A percentile compares a stretch with the other conserved stretches of the same genome.
phyloP scores from a whole-genome alignment of 2,329 filamentous ascomycete species.

The Colletotrichum musicola region DNA sequence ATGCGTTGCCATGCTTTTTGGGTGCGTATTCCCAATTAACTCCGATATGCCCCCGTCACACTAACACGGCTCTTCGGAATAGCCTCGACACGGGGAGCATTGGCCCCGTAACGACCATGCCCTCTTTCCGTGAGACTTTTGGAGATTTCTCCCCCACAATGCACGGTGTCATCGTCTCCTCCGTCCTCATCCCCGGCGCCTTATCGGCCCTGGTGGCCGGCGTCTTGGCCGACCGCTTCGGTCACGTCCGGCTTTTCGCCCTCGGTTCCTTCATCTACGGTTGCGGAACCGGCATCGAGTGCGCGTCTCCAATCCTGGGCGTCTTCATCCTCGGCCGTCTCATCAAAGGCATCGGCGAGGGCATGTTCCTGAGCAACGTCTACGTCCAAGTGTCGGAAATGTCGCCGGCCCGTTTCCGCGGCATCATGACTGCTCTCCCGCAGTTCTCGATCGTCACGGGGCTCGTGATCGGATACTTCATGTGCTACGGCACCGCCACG shows the following conservation, averaged over 20 bases:
- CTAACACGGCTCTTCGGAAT: slow-evolving; percentile 5
- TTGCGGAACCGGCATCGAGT: slow-evolving; percentile 61
- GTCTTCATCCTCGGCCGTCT: slow-evolving; percentile 69
- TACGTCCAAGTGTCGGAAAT: slow-evolving; percentile 71
- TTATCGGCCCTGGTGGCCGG: slow-evolving; percentile 71
- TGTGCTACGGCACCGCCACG: slow-evolving; percentile 67
- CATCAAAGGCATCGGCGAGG: slow-evolving; percentile 69
- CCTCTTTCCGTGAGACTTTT: slow-evolving; percentile 61
- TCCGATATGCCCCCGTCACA: not conserved
- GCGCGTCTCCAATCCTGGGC: slow-evolving; percentile 51
- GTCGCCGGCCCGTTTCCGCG: slow-evolving; percentile 63
- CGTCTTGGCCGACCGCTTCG: slow-evolving; percentile 65
- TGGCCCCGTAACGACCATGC: slow-evolving; percentile 71
- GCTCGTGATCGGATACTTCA: slow-evolving; percentile 69
- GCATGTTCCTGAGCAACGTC: slow-evolving; percentile 66
- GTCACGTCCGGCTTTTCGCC: slow-evolving; percentile 64
- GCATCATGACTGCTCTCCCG: slow-evolving; percentile 63
- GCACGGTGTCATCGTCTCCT: slow-evolving; percentile 71
- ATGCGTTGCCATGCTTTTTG: slow-evolving; percentile 49
- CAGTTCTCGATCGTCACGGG: slow-evolving; percentile 67
- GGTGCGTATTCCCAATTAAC: slow-evolving; percentile 39
- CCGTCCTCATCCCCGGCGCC: slow-evolving; percentile 70
- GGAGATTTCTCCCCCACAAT: slow-evolving; percentile 66
- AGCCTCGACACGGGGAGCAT: slow-evolving; percentile 63
- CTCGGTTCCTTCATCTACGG: slow-evolving; percentile 65